Evolutionary conservation across 2,329 filamentous ascomycete genomes (phyloP).

Genomic region (Dendrostoma leiphaemia): DNA sequence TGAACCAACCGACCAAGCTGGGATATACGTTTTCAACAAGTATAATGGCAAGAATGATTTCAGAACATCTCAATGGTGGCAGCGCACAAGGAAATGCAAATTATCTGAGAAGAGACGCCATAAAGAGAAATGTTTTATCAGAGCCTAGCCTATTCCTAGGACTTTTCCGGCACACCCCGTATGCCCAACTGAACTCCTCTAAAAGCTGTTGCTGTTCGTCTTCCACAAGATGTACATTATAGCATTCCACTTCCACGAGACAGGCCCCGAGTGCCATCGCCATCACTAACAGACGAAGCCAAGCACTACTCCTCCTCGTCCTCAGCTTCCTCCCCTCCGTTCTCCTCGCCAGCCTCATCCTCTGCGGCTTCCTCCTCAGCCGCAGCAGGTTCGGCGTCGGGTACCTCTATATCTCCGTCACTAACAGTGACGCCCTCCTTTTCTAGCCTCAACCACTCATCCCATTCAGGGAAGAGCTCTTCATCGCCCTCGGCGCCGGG

Average conservation of each 20-base stretch:
- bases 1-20: no score
- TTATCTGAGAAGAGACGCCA: not conserved
- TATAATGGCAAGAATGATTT: not conserved
- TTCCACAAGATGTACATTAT: not conserved
- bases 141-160: not conserved
- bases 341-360: conserved; percentile 1
- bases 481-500: conserved; percentile 68
- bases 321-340: conserved; percentile 10
- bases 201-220: not conserved
- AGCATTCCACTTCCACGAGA: not conserved
- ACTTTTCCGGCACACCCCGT: not conserved
- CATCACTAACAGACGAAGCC: not conserved
- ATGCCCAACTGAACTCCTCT: not conserved
- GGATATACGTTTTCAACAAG: no score
- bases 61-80: not conserved
- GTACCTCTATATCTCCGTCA: conserved; percentile 22
- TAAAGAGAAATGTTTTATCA: not conserved
- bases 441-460: conserved; percentile 82
- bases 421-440: conserved; percentile 58
- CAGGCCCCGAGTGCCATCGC: not conserved
- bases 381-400: conserved; percentile 24
- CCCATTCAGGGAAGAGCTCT: conserved; percentile 95
- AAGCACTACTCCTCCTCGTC: conserved; percentile 17
- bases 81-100: not conserved
- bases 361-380: conserved; percentile 24